Percentiles rank a stretch among this genome's conserved stretches.
These are phyloP conservation scores for Aphanomyces cochlioides DNA, from an alignment of 352 stramenopile species.

Conservation along the genomic window DNA sequence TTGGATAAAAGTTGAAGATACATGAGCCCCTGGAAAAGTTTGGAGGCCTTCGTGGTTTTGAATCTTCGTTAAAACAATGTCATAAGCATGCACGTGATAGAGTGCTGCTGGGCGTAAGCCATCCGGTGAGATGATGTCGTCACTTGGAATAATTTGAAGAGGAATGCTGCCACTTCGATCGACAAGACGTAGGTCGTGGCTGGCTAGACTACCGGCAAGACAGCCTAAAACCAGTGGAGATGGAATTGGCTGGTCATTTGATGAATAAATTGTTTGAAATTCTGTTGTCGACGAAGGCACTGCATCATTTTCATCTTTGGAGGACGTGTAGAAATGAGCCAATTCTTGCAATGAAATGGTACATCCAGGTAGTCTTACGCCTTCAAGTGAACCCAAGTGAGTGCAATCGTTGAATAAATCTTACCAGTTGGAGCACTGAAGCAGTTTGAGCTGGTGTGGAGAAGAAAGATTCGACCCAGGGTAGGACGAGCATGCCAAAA, in stretches of 20 bases:
- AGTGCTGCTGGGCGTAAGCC: not conserved
- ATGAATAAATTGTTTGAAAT: slow-evolving; percentile 12
- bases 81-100: slow-evolving; percentile 3
- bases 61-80: slow-evolving; percentile 6
- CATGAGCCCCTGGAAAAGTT: not conserved
- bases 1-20: not conserved
- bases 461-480: slow-evolving; percentile 5
- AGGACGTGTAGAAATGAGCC: not conserved
- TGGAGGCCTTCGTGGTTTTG: not conserved
- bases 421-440: slow-evolving; percentile 14
- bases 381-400: not conserved
- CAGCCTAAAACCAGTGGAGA: slow-evolving; percentile 10
- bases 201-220: slow-evolving; percentile 1
- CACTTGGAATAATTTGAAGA: not conserved
- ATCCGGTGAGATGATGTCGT: not conserved
- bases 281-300: not conserved
- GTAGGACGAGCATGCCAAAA: slow-evolving; percentile 9
- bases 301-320: not conserved
- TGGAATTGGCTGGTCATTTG: slow-evolving; percentile 1
- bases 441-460: slow-evolving; percentile 8
- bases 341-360: slow-evolving; percentile 22
- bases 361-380: not conserved
- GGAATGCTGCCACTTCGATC: slow-evolving; percentile 20
- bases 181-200: not conserved
- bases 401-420: too few relatives aligned